Conservation (phyloP, 129 eudicot genomes). For the Helianthus annuus region HanXRQr2.0-SUNRISE NC_035436.2:11662143-11662642, state of each 20-base stretch:
- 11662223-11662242: conserved; percentile 19
- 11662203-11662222: background rate
- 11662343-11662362: background rate
- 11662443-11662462: background rate
- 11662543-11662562: background rate
- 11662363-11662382: conserved; percentile 29
- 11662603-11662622: conserved; percentile 29
- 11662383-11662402: conserved; percentile 3
- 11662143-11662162: background rate
- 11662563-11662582: background rate
- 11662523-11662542: conserved; percentile 4
- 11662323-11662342: conserved; percentile 30
- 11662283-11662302: conserved; percentile 31
- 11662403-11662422: background rate
- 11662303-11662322: conserved; percentile 20
- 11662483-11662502: background rate
- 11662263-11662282: conserved; percentile 25
- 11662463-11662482: background rate
- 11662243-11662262: background rate
- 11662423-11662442: background rate
- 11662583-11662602: conserved; percentile 20
- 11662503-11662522: background rate
- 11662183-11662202: background rate
- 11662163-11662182: background rate
- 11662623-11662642: background rate